Conservation (phyloP, 1,139 yeast genomes). For the Kazachstania sp. region DNA sequence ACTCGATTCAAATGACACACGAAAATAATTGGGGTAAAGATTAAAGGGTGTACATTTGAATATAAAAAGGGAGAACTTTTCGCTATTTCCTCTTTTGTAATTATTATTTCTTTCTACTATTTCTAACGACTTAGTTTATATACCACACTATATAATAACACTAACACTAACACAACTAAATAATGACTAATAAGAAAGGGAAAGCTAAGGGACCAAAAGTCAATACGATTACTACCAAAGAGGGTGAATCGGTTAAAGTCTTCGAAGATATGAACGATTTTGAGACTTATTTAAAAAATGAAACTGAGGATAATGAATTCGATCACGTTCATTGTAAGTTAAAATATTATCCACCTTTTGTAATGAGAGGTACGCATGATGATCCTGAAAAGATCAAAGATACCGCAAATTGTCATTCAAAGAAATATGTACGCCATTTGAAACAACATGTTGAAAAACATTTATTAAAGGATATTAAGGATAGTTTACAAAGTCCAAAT, state of each 20-base stretch:
- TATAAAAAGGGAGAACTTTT: no score
- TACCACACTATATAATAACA: no score
- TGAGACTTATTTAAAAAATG: conserved; percentile 58
- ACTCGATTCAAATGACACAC: no score
- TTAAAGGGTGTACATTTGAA: no score
- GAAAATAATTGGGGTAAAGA: no score
- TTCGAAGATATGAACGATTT: conserved; percentile 60
- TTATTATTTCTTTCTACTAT: no score
- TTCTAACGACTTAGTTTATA: no score
- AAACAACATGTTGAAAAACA: conserved; percentile 70
- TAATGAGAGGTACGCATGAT: conserved; percentile 56
- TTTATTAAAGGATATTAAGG: conserved; percentile 55
- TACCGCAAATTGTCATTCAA: conserved; percentile 61
- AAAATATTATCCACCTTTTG: conserved; percentile 64
- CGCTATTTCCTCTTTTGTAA: no score
- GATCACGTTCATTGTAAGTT: conserved; percentile 61
- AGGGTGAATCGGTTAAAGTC: conserved; percentile 29
- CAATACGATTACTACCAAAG: conserved; percentile 22
- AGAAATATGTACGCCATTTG: conserved; percentile 64
- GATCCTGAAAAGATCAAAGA: conserved; percentile 67
- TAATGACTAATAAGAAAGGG: conserved; percentile 27
- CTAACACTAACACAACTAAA: no score
- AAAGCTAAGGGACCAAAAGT: conserved; percentile 27
- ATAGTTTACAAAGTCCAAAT: conserved; percentile 45
- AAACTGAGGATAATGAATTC: conserved; percentile 68